Conservation (phyloP, 208 protist species). For the Naegleria gruberi region DNA sequence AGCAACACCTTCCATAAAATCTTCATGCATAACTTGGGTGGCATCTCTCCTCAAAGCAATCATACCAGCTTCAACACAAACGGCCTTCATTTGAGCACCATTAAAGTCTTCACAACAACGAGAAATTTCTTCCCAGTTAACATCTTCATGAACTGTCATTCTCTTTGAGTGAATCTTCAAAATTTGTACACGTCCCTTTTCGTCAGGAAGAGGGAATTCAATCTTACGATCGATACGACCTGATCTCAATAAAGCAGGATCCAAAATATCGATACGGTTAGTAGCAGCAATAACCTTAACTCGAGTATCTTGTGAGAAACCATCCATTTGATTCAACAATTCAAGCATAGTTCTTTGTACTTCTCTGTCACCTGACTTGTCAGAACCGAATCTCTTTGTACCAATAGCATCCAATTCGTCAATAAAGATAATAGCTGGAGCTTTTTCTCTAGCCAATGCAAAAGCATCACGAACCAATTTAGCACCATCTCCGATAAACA, state of each 20-base stretch:
- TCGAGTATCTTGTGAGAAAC: conserved; percentile 89
- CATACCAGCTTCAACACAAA: conserved; percentile 99
- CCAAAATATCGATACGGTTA: conserved; percentile 99
- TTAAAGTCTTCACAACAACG: conserved; percentile 96
- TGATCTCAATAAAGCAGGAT: conserved; percentile 98
- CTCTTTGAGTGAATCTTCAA: conserved; percentile 98
- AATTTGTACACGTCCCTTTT: conserved; percentile 94
- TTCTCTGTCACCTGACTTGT: conserved; percentile 93
- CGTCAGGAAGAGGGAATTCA: conserved; percentile 98
- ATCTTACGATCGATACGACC: conserved; percentile 99
- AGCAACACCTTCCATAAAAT: conserved; percentile 97
- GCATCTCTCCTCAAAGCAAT: conserved; percentile 90
- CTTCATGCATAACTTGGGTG: conserved; percentile 86
- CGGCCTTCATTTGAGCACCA: conserved; percentile 99
- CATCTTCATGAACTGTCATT: conserved; percentile 88
- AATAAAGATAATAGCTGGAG: conserved; percentile 99
- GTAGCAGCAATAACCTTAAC: conserved; percentile 99
- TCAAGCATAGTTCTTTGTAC: conserved; percentile 99
- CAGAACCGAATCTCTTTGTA: conserved; percentile 90
- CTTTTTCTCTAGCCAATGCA: conserved; percentile 98
- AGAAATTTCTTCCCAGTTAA: conserved; percentile 99
- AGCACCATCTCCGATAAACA: conserved; percentile 95
- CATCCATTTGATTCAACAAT: conserved; percentile 87
- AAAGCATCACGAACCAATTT: conserved; percentile 99
- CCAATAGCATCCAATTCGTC: conserved; percentile 99